Evolutionary conservation across 2,329 filamentous ascomycete species (phyloP), one percentile per base, ranked within the genome.

Genomic region (Emydomyces testavorans): DNA sequence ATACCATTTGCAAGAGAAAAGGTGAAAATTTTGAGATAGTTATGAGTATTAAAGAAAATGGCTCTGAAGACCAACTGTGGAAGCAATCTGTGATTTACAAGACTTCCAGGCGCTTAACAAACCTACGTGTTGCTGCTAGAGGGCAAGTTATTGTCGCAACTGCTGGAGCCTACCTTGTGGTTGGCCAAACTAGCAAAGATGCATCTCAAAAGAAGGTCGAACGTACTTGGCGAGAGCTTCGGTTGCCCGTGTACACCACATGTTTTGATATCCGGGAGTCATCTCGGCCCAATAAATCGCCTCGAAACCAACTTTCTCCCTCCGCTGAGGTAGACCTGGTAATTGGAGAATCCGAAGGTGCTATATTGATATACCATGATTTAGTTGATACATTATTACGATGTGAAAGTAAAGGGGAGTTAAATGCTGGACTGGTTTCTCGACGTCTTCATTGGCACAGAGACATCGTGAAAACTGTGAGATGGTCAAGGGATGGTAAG

Each of bases 371-470:
- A n/a, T 94, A 94, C 63, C 78, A 82, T 52, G 83, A 94, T 64
- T 69, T 88, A 13, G 60, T 90, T 11, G 63, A 63, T 49, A 77
- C 77, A 52, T 69, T 85, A 31, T 59, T 65, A 50, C 62, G 60
- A 3, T 61, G 62, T 32, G 67, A 71, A 48, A 73, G 72, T 44
- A 64, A 62, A 38, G 62, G 44, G 63, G 68, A 59, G 68, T 70
- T 56, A 65, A 67, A 59, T 47, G 60, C 57, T 52, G 53, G 65
- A 28, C 57, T 73, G 11, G 61, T 77, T 34, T 72, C 76, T 16
- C 79, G 82, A 49, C 83, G 82, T 53, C 72, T 89, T 46, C 92
- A 96, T 64, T 98, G 92, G 92, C 92, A 98, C 65, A 78, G 88
- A 57, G 80, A 82, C 56, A 78, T 82, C 41, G 88, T 95, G 6